Percentiles rank a stretch among this genome's conserved stretches.
phyloP scores from a whole-genome alignment of 345 rosid species.

The Lepidium aucheri region DNA sequence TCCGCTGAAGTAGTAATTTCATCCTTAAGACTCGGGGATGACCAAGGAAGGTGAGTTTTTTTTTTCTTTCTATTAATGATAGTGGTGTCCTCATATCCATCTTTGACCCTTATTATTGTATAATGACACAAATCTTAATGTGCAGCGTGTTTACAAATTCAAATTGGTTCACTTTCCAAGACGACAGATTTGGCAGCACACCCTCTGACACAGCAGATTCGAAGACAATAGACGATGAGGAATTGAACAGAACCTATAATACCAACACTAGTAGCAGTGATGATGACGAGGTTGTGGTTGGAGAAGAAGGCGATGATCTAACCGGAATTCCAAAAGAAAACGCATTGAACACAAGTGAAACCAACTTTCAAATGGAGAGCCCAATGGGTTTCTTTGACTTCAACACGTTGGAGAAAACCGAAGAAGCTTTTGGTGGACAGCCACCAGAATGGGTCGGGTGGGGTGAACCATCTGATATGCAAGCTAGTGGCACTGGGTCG shows the following conservation, averaged over 20 bases:
- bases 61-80: neutral
- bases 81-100: neutral
- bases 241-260: conserved; percentile 48
- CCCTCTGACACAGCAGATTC: conserved; percentile 44
- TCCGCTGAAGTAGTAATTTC: conserved; percentile 98
- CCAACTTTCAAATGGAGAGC: conserved; percentile 17
- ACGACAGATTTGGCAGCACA: conserved; percentile 53
- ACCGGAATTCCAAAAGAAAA: conserved; percentile 38
- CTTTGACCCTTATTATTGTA: neutral
- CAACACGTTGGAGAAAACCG: conserved; percentile 33
- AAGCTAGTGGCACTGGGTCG: conserved; percentile 47
- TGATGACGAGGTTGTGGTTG: conserved; percentile 96
- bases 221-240: conserved; percentile 56
- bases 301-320: conserved; percentile 73
- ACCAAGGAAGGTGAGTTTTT: conserved; percentile 85
- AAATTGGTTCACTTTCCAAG: conserved; percentile 96
- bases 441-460: conserved; percentile 87
- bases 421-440: conserved; percentile 52
- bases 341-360: conserved; percentile 1
- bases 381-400: conserved; percentile 39
- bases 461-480: conserved; percentile 60
- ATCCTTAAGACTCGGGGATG: conserved; percentile 95
- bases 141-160: conserved; percentile 91
- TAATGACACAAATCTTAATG: neutral
- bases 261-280: conserved; percentile 35